These are phyloP conservation scores for Handroanthus guayacan DNA, from an alignment of 257 asterid species.

Conservation along the genomic window DNA sequence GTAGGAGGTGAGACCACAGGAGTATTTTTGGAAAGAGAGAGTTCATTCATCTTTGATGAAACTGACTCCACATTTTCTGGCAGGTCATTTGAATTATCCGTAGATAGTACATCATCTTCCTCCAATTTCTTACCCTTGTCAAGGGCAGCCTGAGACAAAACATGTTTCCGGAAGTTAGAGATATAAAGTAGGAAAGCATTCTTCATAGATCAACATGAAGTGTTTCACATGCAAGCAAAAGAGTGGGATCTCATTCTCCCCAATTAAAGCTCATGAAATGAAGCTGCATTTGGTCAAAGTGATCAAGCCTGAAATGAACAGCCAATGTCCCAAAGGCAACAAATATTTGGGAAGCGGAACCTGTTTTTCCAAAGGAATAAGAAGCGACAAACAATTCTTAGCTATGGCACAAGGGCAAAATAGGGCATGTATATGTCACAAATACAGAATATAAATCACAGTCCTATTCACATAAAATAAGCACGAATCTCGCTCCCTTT, in stretches of 20 bases:
- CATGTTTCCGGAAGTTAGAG: constrained; percentile 2
- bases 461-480: neutral
- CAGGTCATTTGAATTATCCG: constrained; percentile 43
- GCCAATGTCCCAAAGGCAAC: neutral
- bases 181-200: constrained; percentile 3
- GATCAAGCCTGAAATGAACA: neutral
- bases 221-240: constrained; percentile 10
- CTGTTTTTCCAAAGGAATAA: neutral
- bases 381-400: neutral
- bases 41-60: constrained; percentile 59
- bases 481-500: neutral
- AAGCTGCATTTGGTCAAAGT: neutral
- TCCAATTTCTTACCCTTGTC: constrained; percentile 52
- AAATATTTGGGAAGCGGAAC: neutral
- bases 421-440: neutral
- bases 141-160: constrained; percentile 57
- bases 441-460: neutral
- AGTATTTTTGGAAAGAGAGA: constrained; percentile 49
- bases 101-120: constrained; percentile 39
- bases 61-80: constrained; percentile 47
- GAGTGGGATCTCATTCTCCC: constrained; percentile 1
- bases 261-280: neutral
- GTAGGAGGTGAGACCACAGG: constrained; percentile 47
- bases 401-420: neutral
- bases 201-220: neutral